phyloP scores from a whole-genome alignment of 139 green algal species.

The Dunaliella primolecta region DNA sequence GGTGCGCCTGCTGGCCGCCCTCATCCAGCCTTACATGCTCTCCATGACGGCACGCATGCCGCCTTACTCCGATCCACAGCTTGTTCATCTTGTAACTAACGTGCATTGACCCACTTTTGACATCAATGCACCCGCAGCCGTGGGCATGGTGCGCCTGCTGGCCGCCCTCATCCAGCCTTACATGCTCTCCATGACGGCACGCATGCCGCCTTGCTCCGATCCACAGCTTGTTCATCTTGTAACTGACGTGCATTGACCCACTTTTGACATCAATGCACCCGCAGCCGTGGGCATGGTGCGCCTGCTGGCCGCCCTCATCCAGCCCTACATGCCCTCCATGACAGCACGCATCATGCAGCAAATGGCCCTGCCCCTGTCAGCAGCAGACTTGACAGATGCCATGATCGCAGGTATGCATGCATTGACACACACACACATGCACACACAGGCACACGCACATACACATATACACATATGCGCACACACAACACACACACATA shows the following conservation, averaged over 20 bases:
- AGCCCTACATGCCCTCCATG: conserved; percentile 91
- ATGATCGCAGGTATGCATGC: conserved; percentile 24
- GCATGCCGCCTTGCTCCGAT: too few species aligned
- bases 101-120: too few species aligned
- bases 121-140: conserved; percentile 49
- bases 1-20: conserved; percentile 73
- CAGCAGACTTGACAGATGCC: conserved; percentile 40
- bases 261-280: too few species aligned
- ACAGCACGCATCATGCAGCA: conserved; percentile 55
- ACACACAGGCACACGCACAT: background rate
- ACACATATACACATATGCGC: background rate
- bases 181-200: conserved; percentile 82
- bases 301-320: conserved; percentile 79
- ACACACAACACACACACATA: background rate
- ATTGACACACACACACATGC: background rate
- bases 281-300: conserved; percentile 74
- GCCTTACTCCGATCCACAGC: too few species aligned
- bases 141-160: conserved; percentile 80
- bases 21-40: conserved; percentile 94
- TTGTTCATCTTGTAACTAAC: too few species aligned
- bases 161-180: conserved; percentile 85
- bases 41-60: too few species aligned
- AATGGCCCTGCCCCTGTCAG: conserved; percentile 10
- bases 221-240: too few species aligned
- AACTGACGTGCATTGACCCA: too few species aligned